Base-by-base conservation (phyloP, 1,284 basidiomycete species). In the Lignosus rhinocerotis region DNA sequence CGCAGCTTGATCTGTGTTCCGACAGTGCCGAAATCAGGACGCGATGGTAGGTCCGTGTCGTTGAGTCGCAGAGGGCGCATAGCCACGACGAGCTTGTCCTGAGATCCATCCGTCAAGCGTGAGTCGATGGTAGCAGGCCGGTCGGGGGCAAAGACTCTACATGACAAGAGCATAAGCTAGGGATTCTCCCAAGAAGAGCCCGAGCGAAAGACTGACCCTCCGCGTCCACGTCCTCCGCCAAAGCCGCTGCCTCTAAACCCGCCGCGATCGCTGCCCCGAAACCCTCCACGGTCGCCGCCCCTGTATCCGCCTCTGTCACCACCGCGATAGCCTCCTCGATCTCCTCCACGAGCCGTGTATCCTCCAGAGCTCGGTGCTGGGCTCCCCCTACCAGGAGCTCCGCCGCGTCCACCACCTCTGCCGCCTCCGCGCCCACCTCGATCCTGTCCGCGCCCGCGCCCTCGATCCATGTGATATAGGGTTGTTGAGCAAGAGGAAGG, bases 1-100 rank as follows among this genome's bases (percentile, higher is more conserved):
- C 90, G 83, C 39, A 92, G 75, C 62, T 81, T 86, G 71, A 91
- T 83, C 33, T 71, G 61, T 11, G 54, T 79, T 8, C 90, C 90
- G 1, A 64, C 66, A 0, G 76, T 85, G 4, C 90, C 91, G 69
- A 84, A 89, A 57, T 78, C 85, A 14, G 88, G 88, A 25, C 90
- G 84, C 7, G 81, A 63, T 12, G 91, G 90, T 44, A 90, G 76
- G 11, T 85, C 81, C 42, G 76, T 75, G 1, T 75, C 66, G 1
- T 70, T 70, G 7, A 85, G 51, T 14, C 66, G 72, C 46, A 87
- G 67, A 2, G 67, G 64, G 16, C 73, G 72, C 61, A 92, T 78
- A 0, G 80, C 72, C 2, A 74, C 68, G 8, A 92, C 74, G 3
- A 92, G 76, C 1, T 73, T 73, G 30, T 86, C 79, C 63, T 90